A percentile compares a stretch with the other conserved stretches of the same genome.
Conservation (phyloP, 2,329 filamentous ascomycete species). For the Sclerotiophoma versabilis region DNA sequence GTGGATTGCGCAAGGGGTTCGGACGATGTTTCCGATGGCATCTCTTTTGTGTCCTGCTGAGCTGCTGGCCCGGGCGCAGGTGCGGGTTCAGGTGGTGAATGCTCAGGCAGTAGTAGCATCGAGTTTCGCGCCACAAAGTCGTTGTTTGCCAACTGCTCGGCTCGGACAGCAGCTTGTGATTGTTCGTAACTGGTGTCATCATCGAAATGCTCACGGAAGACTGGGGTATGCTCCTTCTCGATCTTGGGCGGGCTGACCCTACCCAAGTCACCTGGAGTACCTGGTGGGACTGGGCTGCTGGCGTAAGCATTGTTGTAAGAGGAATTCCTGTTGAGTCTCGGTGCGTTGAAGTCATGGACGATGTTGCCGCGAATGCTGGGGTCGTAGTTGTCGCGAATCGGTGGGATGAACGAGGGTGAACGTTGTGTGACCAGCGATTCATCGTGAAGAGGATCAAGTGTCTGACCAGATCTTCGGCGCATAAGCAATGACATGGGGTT, state of each 20-base stretch:
- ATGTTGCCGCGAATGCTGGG: conserved; percentile 68
- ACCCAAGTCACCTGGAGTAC: conserved; percentile 25
- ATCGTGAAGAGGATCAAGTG: conserved; percentile 55
- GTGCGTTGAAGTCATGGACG: conserved; percentile 70
- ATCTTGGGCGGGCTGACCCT: conserved; percentile 46
- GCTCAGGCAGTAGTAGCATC: conserved; percentile 37
- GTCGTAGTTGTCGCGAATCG: conserved; percentile 67
- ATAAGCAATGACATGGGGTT: conserved; percentile 69
- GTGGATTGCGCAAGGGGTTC: conserved; percentile 15
- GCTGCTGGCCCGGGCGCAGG: conserved; percentile 9
- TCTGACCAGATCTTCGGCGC: conserved; percentile 63
- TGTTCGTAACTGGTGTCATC: conserved; percentile 55
- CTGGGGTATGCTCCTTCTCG: conserved; percentile 60
- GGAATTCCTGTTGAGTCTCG: conserved; percentile 57
- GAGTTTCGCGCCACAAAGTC: conserved; percentile 57
- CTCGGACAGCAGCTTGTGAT: conserved; percentile 53
- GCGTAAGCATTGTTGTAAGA: conserved; percentile 45
- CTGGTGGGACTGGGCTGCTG: conserved; percentile 16
- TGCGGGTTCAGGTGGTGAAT: conserved; percentile 27
- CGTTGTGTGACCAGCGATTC: conserved; percentile 59
- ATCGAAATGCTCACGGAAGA: conserved; percentile 68
- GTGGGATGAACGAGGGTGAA: conserved; percentile 53
- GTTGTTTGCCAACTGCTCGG: conserved; percentile 57
- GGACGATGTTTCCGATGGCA: conserved; percentile 18
- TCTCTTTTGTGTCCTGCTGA: conserved; percentile 20